phyloP scores from a whole-genome alignment of 2,329 filamentous ascomycete species.

The Neurospora crassa region DNA sequence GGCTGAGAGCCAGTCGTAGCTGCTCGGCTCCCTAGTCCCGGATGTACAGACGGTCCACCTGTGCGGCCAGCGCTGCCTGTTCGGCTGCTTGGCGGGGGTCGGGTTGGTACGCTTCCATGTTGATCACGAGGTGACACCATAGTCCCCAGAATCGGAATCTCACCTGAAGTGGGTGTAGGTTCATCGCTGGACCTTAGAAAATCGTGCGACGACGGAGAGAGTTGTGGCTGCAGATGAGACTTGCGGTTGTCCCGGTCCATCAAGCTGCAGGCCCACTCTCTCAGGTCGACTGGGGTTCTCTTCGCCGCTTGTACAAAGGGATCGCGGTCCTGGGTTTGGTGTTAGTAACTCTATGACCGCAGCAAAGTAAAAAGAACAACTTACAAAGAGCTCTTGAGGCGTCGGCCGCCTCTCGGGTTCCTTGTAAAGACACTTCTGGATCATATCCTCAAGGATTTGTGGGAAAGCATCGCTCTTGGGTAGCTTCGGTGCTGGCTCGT shows the following conservation, averaged over 20 bases:
- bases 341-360: constrained; percentile 17
- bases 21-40: constrained; percentile 45
- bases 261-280: constrained; percentile 86
- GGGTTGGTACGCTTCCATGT: constrained; percentile 33
- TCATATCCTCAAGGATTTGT: constrained; percentile 89
- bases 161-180: constrained; percentile 59
- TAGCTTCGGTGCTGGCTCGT: constrained; percentile 85
- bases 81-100: constrained; percentile 44
- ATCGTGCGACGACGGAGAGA: constrained; percentile 69
- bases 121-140: constrained; percentile 46
- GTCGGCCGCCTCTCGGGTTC: constrained; percentile 81
- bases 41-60: constrained; percentile 35
- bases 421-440: constrained; percentile 91
- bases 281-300: constrained; percentile 86
- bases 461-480: constrained; percentile 98
- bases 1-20: constrained; percentile 44
- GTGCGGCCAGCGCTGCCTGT: constrained; percentile 35
- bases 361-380: constrained; percentile 23
- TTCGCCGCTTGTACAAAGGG: constrained; percentile 94
- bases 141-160: constrained; percentile 57
- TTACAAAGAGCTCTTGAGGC: constrained; percentile 83
- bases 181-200: constrained; percentile 56
- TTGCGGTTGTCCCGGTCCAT: constrained; percentile 95
- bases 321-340: constrained; percentile 62
- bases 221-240: constrained; percentile 76